Evolutionary conservation across 306 rosid species (phyloP), one percentile per base, ranked within the genome.

Genomic region (Hippophae rhamnoides): DNA sequence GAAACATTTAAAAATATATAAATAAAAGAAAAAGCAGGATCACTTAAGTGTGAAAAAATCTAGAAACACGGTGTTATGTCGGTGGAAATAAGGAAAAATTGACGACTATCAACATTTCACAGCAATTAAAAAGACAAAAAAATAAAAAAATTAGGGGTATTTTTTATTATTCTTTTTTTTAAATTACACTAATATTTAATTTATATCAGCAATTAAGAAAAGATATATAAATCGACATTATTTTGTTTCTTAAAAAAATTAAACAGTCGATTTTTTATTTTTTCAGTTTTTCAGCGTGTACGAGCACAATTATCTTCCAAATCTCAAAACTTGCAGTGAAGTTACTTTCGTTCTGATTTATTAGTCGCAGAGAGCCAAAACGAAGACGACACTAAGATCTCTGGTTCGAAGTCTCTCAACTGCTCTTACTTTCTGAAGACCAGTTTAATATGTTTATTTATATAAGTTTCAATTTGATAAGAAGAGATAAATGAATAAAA

Each of bases 81-180:
- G 84, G 78, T 69, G 81, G 80, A 74, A 73, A 73, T 61, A 63
- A 75, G 67, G 51, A 75, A 61, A 75, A 64, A 44, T 56, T 67
- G 6, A 66, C 53, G 69, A 47, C 64, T 57, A 54, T 54, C 51
- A 48, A 70, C 57, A 60, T 49, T 46, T n/a, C 67, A 54, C 78
- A 43, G 52, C 45, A 40, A 62, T 48, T 9, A 18, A 13, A 42
- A 43, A 23, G 23, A 27, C 45, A 31, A 12, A 44, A 26, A 31
- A 44, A 58, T 47, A 52, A 56, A 54, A 47, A 41, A 18, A 18
- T 18, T 18, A 0, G 23, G 1, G 23, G 23, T 18, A 18, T 18
- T 18, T 18, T 18, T 18, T 18, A 18, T 18, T 18, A 18, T 18
- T 18, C 23, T 18, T 18, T 18, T 18, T 18, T 18, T 18, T 18